A percentile compares a stretch with the other conserved stretches of the same genome.
These are phyloP conservation scores for Piper betle DNA, from an alignment of 164 flowering plant genomes.

Conservation along the genomic window DNA sequence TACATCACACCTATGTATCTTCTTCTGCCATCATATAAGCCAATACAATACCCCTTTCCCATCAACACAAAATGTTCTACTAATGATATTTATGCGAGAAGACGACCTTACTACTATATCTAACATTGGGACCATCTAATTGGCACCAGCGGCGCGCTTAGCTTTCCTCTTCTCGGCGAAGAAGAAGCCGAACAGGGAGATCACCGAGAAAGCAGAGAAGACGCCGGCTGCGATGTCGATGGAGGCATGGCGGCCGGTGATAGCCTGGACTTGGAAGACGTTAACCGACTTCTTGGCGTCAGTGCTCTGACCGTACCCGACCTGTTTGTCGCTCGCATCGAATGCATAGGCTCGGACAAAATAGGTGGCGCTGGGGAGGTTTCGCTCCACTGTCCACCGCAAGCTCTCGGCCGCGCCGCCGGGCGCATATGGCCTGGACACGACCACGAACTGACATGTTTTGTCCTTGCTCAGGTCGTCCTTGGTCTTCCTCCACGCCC, in stretches of 20 bases:
- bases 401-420: conserved; percentile 1
- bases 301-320: conserved; percentile 69
- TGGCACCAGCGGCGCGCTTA: conserved; percentile 6
- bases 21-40: too few species aligned
- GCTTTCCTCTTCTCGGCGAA: conserved; percentile 52
- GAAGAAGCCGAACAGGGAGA: conserved; percentile 54
- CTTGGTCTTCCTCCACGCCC: conserved; percentile 53
- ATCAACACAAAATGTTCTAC: too few species aligned
- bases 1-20: too few species aligned
- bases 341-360: conserved; percentile 21
- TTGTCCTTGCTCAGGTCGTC: conserved; percentile 44
- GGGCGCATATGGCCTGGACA: conserved; percentile 5
- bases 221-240: conserved; percentile 54
- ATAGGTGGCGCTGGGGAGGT: conserved; percentile 21
- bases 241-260: conserved; percentile 57
- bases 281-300: conserved; percentile 28
- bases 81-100: too few species aligned
- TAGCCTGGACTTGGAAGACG: conserved; percentile 41
- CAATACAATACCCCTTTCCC: too few species aligned
- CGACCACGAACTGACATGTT: conserved; percentile 44
- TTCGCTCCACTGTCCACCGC: conserved; percentile 22
- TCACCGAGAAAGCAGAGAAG: conserved; percentile 69
- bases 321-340: conserved; percentile 14
- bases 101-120: neutral
- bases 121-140: neutral